Evolutionary conservation across 169 alveolate genomes (phyloP).

Genomic region (Eimeria sp.): DNA sequence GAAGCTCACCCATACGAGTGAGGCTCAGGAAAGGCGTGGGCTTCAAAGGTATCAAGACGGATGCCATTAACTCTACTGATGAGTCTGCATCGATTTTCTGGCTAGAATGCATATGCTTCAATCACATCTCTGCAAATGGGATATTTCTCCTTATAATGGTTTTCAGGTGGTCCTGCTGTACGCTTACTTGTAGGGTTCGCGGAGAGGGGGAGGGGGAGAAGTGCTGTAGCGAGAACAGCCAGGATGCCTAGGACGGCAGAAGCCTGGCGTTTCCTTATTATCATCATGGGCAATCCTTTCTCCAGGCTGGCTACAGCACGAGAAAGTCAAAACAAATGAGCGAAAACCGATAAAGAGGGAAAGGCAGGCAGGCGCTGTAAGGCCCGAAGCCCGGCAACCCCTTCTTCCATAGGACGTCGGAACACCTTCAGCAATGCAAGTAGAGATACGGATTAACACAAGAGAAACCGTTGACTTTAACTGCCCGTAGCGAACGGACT

Average conservation of each 20-base stretch:
- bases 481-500: not conserved
- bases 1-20: not conserved
- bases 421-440: not conserved
- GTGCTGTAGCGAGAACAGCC: constrained; percentile 4
- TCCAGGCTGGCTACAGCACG: not conserved
- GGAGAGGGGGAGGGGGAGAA: constrained; percentile 1
- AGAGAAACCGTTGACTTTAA: not conserved
- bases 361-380: not conserved
- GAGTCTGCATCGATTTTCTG: not conserved
- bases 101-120: not conserved
- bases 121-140: not conserved
- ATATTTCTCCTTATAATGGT: not conserved
- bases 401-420: constrained; percentile 32
- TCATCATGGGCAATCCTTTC: constrained; percentile 25
- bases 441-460: not conserved
- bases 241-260: not conserved
- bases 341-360: not conserved
- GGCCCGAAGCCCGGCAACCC: constrained; percentile 35
- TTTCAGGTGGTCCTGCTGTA: not conserved
- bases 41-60: too few relatives aligned
- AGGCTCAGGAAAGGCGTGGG: not conserved
- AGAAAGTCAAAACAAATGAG: not conserved
- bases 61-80: not conserved
- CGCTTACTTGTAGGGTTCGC: not conserved
- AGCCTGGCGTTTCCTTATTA: not conserved